Conservation (phyloP, 257 asterid genomes). For the Perilla frutescens region DNA sequence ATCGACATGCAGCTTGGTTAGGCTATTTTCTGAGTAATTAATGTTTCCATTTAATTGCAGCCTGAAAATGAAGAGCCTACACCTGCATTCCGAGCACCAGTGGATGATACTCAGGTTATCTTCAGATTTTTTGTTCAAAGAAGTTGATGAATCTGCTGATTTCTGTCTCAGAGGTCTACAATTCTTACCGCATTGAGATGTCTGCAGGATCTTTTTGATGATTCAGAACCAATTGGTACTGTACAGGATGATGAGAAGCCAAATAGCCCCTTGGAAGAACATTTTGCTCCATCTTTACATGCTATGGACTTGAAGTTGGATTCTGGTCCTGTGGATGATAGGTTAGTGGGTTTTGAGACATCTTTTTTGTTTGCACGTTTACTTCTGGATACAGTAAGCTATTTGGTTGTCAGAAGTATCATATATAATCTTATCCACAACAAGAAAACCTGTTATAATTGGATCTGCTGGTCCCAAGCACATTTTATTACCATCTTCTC, state of each 20-base stretch:
- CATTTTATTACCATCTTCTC: conserved; percentile 8
- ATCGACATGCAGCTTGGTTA: conserved; percentile 26
- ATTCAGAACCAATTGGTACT: conserved; percentile 54
- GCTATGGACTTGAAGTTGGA: conserved; percentile 80
- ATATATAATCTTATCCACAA: conserved; percentile 3
- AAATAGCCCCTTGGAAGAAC: conserved; percentile 56
- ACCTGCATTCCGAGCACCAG: conserved; percentile 67
- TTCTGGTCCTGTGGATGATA: conserved; percentile 69
- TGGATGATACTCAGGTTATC: conserved; percentile 74
- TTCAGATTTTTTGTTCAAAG: conserved; percentile 22
- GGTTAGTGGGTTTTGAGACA: conserved; percentile 46
- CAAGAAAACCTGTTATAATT: neutral
- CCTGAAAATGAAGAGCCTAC: conserved; percentile 49
- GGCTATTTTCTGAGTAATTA: conserved; percentile 18
- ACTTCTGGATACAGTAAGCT: conserved; percentile 8
- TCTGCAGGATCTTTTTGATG: conserved; percentile 76
- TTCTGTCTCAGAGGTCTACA: conserved; percentile 30
- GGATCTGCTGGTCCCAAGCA: conserved; percentile 19
- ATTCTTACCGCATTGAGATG: conserved; percentile 32
- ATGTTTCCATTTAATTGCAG: conserved; percentile 46
- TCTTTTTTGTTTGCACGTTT: conserved; percentile 15
- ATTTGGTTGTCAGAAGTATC: conserved; percentile 12
- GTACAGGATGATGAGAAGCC: conserved; percentile 44
- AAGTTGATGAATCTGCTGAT: conserved; percentile 28
- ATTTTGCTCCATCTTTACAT: conserved; percentile 66